Evolutionary conservation across 352 stramenopile species (phyloP), one percentile per base, ranked within the genome.

Genomic region (Phytophthora pseudosyringae): DNA sequence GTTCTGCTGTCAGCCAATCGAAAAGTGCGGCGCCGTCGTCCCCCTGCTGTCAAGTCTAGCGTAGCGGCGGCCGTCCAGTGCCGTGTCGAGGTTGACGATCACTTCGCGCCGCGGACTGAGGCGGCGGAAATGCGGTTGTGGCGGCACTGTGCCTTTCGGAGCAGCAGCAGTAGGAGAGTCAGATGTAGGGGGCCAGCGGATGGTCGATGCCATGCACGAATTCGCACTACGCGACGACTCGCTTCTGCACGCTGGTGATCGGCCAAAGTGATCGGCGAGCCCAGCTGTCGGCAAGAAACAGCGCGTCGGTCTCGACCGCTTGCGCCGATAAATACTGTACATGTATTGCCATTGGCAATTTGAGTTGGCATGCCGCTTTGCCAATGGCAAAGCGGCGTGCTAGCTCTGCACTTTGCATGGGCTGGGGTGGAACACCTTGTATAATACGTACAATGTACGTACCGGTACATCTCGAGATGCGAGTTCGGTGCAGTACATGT

Each of bases 221-320:
- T 70, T 66, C 44, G 67, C 50, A 38, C 66, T 49, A 67, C 66
- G 50, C 45, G 21, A n/a, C n/a, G 60, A 60, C 67, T 72, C 48
- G 46, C 57, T 75, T 72, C 32, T 75, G 67, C 32, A 64, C 67
- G 50, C 26, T 51, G 28, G 62, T 69, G 67, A 75, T 75, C 50
- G 38, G 9, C 33, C 32, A 32, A 53, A 44, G 46, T 28, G 67
- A 75, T 75, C 50, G 62, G 67, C 43, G 13, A 13, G 21, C 5
- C 47, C 67, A 72, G 44, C 67, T 75, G 67, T 53, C 25, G 40
- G 47, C 40, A 32, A 67, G 36, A 71, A 67, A 71, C 52, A 11
- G 18, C 28, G 29, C 59, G 41, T 36, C 29, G 39, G 47, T 15
- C 29, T 55, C 47, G 62, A 57, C 18, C n/a, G 51, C 36, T 59